Conservation (phyloP, 345 rosid species). For the Eucalyptus tenuipes region DNA sequence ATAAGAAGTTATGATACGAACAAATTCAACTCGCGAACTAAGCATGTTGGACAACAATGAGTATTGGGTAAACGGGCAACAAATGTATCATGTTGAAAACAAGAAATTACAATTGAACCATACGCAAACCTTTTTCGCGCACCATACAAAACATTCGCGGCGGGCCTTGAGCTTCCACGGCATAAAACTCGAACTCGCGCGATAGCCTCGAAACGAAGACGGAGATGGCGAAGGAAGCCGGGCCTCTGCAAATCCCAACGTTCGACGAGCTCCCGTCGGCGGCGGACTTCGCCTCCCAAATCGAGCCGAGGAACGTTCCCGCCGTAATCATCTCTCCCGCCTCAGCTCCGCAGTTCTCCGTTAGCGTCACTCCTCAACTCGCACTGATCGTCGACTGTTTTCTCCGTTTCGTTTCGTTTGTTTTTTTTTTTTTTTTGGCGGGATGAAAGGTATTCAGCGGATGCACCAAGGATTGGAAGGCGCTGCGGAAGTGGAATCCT, state of each 20-base stretch:
- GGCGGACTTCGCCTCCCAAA: conserved; percentile 33
- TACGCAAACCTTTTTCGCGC: background rate
- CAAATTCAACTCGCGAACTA: no score
- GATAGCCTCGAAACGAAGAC: background rate
- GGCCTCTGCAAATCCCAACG: conserved; percentile 12
- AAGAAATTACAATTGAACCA: no score
- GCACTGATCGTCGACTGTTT: background rate
- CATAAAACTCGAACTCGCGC: background rate
- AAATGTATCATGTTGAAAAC: no score
- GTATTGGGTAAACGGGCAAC: no score
- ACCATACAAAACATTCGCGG: background rate
- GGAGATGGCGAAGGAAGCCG: background rate
- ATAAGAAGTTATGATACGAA: no score
- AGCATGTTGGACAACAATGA: no score
- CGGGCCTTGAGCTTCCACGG: background rate
- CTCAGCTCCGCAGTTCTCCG: background rate
- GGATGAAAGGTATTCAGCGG: conserved; percentile 40
- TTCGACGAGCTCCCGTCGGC: conserved; percentile 42
- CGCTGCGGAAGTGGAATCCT: conserved; percentile 60
- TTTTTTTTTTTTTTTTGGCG: background rate
- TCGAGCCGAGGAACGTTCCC: conserved; percentile 62
- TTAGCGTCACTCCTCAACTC: background rate
- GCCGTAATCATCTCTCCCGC: conserved; percentile 22
- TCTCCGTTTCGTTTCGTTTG: background rate
- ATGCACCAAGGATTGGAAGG: conserved; percentile 51